Evolutionary conservation across 2,329 filamentous ascomycete genomes (phyloP).

Genomic region (Epichloe scottii): DNA sequence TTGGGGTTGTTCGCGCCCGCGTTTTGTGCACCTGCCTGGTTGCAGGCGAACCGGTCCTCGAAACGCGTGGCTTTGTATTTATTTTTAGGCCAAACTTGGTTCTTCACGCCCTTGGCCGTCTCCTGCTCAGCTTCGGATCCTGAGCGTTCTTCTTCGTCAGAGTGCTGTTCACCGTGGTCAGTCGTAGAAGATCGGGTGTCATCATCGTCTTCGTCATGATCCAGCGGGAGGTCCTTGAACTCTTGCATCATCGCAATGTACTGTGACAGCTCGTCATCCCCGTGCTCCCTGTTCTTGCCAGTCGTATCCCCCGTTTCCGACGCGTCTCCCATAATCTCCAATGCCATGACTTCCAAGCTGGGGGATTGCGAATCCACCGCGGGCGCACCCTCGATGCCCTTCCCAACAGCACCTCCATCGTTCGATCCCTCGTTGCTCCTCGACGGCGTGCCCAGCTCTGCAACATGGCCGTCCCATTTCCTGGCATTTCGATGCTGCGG

Average conservation of each 20-base stretch:
- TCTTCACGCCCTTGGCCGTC: not conserved
- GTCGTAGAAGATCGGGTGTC: constrained; percentile 11
- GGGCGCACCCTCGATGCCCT: constrained; percentile 5
- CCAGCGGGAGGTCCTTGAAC: constrained; percentile 45
- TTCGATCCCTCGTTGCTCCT: constrained; percentile 20
- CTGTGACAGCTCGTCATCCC: constrained; percentile 45
- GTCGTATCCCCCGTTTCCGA: not conserved
- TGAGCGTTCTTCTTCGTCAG: constrained; percentile 1
- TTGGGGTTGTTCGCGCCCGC: constrained; percentile 52
- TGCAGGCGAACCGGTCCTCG: constrained; percentile 42
- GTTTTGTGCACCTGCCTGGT: constrained; percentile 35
- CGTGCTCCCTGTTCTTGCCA: not conserved
- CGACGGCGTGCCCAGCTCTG: constrained; percentile 24
- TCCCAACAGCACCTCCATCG: constrained; percentile 10
- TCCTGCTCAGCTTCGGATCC: not conserved
- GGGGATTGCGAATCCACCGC: constrained; percentile 15
- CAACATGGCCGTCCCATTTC: constrained; percentile 25
- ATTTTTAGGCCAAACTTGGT: not conserved
- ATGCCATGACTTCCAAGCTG: constrained; percentile 6
- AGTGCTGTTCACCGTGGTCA: constrained; percentile 1
- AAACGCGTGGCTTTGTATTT: constrained; percentile 20
- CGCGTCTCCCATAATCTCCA: constrained; percentile 9
- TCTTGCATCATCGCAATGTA: constrained; percentile 51
- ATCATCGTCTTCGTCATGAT: constrained; percentile 36
- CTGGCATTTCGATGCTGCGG: constrained; percentile 23